A percentile compares a stretch with the other conserved stretches of the same genome.
Conservation (phyloP, 352 stramenopile genomes). For the Plasmopara viticola region DNA sequence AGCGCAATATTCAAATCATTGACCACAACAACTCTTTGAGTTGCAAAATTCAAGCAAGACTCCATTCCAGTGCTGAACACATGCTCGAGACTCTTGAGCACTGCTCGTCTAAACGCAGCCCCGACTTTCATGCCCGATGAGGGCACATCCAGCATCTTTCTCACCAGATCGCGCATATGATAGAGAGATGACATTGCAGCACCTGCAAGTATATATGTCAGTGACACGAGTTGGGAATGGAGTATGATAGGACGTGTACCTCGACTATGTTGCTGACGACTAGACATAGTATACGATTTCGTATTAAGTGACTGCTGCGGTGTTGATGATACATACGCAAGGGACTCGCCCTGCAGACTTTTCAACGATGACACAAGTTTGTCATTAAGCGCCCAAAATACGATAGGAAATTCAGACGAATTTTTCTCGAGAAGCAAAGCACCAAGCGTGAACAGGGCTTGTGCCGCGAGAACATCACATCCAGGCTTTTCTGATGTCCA, state of each 20-base stretch:
- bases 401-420: slow-evolving; percentile 39
- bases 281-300: slow-evolving; percentile 1
- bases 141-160: slow-evolving; percentile 20
- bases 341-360: slow-evolving; percentile 5
- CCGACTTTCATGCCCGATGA: slow-evolving; percentile 8
- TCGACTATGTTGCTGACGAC: slow-evolving; percentile 19
- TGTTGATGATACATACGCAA: background rate
- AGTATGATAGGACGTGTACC: slow-evolving; percentile 14
- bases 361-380: slow-evolving; percentile 27
- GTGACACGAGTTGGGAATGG: background rate
- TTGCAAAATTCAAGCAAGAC: slow-evolving; percentile 35
- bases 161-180: slow-evolving; percentile 40
- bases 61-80: slow-evolving; percentile 40
- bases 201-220: slow-evolving; percentile 16
- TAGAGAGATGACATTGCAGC: slow-evolving; percentile 32
- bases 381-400: slow-evolving; percentile 46
- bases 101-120: slow-evolving; percentile 19
- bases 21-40: slow-evolving; percentile 24
- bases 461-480: slow-evolving; percentile 26
- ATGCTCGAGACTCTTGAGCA: slow-evolving; percentile 32
- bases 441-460: slow-evolving; percentile 47
- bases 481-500: slow-evolving; percentile 21
- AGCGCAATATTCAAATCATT: slow-evolving; percentile 38
- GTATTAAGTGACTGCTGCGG: slow-evolving; percentile 4
- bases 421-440: slow-evolving; percentile 34